Base-by-base conservation (phyloP, 75 land plant genomes). In the Gnetum montanum region DNA sequence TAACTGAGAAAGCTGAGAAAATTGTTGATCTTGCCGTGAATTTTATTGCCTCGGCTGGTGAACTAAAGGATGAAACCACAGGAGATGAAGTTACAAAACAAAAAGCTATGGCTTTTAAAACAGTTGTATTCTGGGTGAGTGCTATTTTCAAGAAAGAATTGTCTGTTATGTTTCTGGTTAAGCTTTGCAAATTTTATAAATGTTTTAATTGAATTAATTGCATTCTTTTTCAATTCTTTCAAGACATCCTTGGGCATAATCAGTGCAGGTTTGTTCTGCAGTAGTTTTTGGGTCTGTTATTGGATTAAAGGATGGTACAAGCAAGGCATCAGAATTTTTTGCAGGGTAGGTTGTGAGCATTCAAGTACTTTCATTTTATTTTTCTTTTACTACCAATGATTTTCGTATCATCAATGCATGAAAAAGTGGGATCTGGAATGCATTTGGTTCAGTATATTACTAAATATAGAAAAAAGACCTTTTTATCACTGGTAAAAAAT, bases 271-370 rank as follows among this genome's bases (percentile, higher is more conserved):
- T 1, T 41, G 53, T 55, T 70, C 92, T 57, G 97, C 99, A 28
- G 77, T 77, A 44, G 70, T 74, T 26, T 95, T 95, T 75, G 99
- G 99, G 37, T 53, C 80, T 61, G 72, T 77, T 41, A 20, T 95
- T 40, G 90, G 82, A 27, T 58, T 86, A 12, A 79, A 66, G 49
- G 92, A 84, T 24, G 99, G 97, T 46, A 64, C 66, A 61, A 74
- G 67, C 43, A 86, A 81, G 64, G 92, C 92, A 15, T 83, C 97
- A 40, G 92, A 86, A 54, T 86, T 83, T 72, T 90, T 95, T 65
- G 88, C 99, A 27, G 99, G 99, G 99, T 94, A 89, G 33, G 70
- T 40, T 15, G 20, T 7, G 13, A 18, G n/a, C 49, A 49, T 34
- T 25, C 12, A 8, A 38, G 58, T 26, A 33, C n/a, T n/a, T n/a